Conservation (phyloP, 202 grass and related monocot species). For the Zizania palustris region DNA sequence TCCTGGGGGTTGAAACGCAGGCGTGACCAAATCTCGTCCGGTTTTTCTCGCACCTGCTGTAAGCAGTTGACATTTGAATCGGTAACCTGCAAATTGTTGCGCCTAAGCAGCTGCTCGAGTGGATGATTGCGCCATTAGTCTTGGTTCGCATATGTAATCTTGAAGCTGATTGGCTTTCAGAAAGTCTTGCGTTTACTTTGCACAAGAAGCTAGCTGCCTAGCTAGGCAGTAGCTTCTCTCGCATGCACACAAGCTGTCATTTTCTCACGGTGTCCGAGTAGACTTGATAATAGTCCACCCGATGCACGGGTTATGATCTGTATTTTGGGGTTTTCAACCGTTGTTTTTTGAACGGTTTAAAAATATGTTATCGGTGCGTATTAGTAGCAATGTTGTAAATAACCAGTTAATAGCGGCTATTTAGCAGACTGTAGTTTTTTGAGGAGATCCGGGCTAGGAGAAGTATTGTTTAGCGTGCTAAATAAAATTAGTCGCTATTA, state of each 20-base stretch:
- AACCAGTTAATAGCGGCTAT: too few relatives aligned
- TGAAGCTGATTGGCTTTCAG: slow-evolving; percentile 28
- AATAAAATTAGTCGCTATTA: too few relatives aligned
- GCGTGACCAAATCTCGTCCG: slow-evolving; percentile 36
- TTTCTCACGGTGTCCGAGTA: slow-evolving; percentile 39
- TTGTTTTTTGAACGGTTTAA: background rate
- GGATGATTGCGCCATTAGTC: slow-evolving; percentile 18
- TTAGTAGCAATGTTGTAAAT: too few relatives aligned
- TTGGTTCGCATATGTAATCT: slow-evolving; percentile 9
- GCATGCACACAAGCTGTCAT: slow-evolving; percentile 21
- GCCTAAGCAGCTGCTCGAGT: slow-evolving; percentile 15
- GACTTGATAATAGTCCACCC: slow-evolving; percentile 14
- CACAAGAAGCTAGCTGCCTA: slow-evolving; percentile 30
- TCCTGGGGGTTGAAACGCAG: slow-evolving; percentile 1
- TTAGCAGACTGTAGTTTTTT: too few relatives aligned
- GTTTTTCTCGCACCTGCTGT: slow-evolving; percentile 41
- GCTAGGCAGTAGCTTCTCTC: slow-evolving; percentile 31
- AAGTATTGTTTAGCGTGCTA: too few relatives aligned
- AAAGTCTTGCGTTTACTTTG: slow-evolving; percentile 44
- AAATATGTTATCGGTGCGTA: too few relatives aligned
- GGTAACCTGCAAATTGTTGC: slow-evolving; percentile 17
- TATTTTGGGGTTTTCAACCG: background rate
- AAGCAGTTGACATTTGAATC: slow-evolving; percentile 57
- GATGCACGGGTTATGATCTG: background rate
- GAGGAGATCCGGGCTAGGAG: too few relatives aligned